Conservation (phyloP, 371 early-diverging fungal species). For the Mucor circinelloides region DNA sequence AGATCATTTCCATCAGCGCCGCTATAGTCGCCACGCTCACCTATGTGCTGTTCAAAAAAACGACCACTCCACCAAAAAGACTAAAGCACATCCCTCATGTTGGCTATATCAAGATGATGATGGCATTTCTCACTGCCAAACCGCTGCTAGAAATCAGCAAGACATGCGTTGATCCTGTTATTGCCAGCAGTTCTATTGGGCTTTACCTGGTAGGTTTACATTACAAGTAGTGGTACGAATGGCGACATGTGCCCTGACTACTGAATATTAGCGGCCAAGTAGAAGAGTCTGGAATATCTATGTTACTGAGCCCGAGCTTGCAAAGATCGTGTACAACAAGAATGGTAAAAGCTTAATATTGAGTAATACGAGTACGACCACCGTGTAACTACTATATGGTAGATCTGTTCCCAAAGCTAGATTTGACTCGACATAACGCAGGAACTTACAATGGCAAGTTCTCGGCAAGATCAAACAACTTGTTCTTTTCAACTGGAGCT, state of each 20-base stretch:
- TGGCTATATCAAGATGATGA: not conserved
- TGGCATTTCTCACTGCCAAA: not conserved
- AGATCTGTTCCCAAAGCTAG: constrained; percentile 23
- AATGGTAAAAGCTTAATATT: not conserved
- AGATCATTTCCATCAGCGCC: not conserved
- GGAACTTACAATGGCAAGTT: constrained; percentile 21
- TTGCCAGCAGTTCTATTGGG: not conserved
- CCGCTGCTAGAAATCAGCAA: not conserved
- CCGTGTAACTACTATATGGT: not conserved
- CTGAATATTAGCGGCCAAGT: not conserved
- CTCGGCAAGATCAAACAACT: constrained; percentile 26
- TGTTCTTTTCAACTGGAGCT: constrained; percentile 22
- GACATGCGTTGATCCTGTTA: not conserved
- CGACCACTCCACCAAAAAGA: not conserved
- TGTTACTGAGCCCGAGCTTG: constrained; percentile 5
- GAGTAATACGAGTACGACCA: not conserved
- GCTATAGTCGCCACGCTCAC: not conserved
- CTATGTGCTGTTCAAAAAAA: not conserved
- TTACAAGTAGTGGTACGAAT: too few species aligned
- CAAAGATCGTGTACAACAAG: constrained; percentile 1
- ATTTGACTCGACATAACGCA: not conserved
- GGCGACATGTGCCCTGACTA: not conserved
- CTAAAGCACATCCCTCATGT: constrained; percentile 5
- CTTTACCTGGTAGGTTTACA: not conserved
- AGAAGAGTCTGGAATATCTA: not conserved